These are phyloP conservation scores for Stropharia rugosoannulata DNA, from an alignment of 768 basidiomycete genomes.

Conservation along the genomic window DNA sequence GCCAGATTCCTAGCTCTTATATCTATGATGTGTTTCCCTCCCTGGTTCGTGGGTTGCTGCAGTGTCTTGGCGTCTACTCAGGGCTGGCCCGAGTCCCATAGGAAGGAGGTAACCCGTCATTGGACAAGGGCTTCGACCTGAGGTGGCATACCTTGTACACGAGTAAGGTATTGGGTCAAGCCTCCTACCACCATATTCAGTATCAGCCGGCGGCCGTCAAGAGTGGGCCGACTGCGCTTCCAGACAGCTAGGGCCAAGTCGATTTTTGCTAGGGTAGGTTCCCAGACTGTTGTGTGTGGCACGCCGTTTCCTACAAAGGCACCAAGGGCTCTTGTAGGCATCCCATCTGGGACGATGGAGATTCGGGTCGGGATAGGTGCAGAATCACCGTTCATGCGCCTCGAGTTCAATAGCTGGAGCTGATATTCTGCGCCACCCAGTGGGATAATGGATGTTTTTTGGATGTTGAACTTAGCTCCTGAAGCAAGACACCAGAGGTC, in stretches of 20 bases:
- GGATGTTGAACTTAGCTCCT: slow-evolving; percentile 30
- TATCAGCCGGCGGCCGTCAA: slow-evolving; percentile 22
- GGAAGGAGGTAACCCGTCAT: slow-evolving; percentile 22
- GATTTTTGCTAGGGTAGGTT: slow-evolving; percentile 24
- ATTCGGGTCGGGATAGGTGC: slow-evolving; percentile 16
- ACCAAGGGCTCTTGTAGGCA: slow-evolving; percentile 28
- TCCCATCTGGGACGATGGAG: slow-evolving; percentile 26
- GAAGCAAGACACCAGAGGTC: slow-evolving; percentile 14
- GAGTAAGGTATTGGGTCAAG: slow-evolving; percentile 31
- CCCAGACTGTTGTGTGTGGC: slow-evolving; percentile 20
- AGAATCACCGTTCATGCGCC: slow-evolving; percentile 4
- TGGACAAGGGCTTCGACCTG: slow-evolving; percentile 16
- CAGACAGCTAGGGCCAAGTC: slow-evolving; percentile 17
- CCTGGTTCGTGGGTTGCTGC: slow-evolving; percentile 7
- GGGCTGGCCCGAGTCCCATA: slow-evolving; percentile 20
- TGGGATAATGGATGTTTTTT: slow-evolving; percentile 33
- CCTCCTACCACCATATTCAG: slow-evolving; percentile 24
- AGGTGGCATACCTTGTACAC: slow-evolving; percentile 36
- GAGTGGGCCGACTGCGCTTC: slow-evolving; percentile 23
- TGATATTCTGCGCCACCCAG: slow-evolving; percentile 7
- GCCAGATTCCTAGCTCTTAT: slow-evolving; percentile 19
- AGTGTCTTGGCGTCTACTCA: slow-evolving; percentile 20
- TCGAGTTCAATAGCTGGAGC: neutral
- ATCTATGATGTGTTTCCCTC: slow-evolving; percentile 21
- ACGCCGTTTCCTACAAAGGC: slow-evolving; percentile 29